These are phyloP conservation scores for Kodamaea nitidulidarum DNA, from an alignment of 805 yeast genomes.

Conservation along the genomic window DNA sequence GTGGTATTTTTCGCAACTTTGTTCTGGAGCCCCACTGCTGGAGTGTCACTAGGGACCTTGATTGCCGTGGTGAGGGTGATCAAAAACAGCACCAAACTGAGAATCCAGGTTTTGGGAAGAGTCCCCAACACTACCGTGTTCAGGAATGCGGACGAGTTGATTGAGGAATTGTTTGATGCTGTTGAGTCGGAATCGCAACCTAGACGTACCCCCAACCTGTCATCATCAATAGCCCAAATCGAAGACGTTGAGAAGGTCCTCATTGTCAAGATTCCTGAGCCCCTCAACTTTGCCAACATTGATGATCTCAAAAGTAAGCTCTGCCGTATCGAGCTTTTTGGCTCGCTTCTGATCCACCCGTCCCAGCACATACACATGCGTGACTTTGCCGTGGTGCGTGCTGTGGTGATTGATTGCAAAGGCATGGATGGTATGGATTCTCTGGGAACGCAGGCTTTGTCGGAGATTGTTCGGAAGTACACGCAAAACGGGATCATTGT, in stretches of 20 bases:
- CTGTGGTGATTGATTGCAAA: conserved; percentile 68
- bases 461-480: conserved; percentile 57
- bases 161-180: conserved; percentile 33
- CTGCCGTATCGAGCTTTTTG: conserved; percentile 68
- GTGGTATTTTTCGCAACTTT: conserved; percentile 25
- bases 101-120: conserved; percentile 44
- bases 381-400: conserved; percentile 44
- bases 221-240: conserved; percentile 24
- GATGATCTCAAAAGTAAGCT: conserved; percentile 68
- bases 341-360: conserved; percentile 73
- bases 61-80: conserved; percentile 34
- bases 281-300: conserved; percentile 81
- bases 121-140: conserved; percentile 48
- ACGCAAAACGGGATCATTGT: conserved; percentile 49
- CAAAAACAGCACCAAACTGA: conserved; percentile 38
- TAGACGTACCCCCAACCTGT: too few relatives aligned
- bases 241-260: conserved; percentile 65
- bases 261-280: conserved; percentile 80
- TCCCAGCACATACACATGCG: conserved; percentile 51
- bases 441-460: conserved; percentile 69
- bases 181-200: too few relatives aligned
- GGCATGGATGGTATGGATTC: conserved; percentile 83
- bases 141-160: conserved; percentile 65
- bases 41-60: conserved; percentile 32
- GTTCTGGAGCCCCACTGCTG: conserved; percentile 38